Evolutionary conservation across 164 flowering plant genomes (phyloP), one percentile per base, ranked within the genome.

Genomic region (Houttuynia cordata): DNA sequence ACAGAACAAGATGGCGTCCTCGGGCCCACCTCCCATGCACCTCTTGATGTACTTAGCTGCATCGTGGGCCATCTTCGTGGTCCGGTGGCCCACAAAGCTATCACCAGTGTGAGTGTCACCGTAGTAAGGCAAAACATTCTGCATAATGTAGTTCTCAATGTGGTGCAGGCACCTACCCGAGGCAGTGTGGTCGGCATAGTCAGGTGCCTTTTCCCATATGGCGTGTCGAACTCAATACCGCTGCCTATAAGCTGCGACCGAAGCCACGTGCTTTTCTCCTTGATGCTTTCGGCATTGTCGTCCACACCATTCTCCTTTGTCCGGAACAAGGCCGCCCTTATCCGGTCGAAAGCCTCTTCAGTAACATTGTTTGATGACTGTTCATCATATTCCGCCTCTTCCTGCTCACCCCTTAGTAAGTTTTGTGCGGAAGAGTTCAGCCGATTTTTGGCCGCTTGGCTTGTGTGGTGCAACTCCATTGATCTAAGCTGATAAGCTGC

Each of bases 81-180:
- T 74, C 9, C 41, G 51, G 12, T 50, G 73, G 7, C 76, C 75
- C 14, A 71, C 71, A 49, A 51, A 57, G 54, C 71, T 71, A 23
- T 71, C 75, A 7, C 50, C 62, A 0, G 71, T 71, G 51, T 71
- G 75, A 0, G 75, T 67, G 56, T 71, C 68, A 1, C 74, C 74
- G 10, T 69, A 64, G 61, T 30, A 64, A 14, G 72, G 72, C 22
- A 65, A 62, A 21, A 65, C 65, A n/a, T 60, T 61, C 14, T 57
- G 37, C 2, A 51, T 14, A 15, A 70, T 56, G 58, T 40, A 70
- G 37, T 57, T 61, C 56, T 70, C 73, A 0, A 70, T 34, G 25
- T 49, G 47, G 24, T 57, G 65, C 20, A 70, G 50, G 56, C 51
- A 64, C 62, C 73, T 65, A 15, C 73, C 68, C 18, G 64, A 64